Evolutionary conservation across 2,329 filamentous ascomycete species (phyloP), one percentile per base, ranked within the genome.

Genomic region (Colletotrichum sansevieriae): DNA sequence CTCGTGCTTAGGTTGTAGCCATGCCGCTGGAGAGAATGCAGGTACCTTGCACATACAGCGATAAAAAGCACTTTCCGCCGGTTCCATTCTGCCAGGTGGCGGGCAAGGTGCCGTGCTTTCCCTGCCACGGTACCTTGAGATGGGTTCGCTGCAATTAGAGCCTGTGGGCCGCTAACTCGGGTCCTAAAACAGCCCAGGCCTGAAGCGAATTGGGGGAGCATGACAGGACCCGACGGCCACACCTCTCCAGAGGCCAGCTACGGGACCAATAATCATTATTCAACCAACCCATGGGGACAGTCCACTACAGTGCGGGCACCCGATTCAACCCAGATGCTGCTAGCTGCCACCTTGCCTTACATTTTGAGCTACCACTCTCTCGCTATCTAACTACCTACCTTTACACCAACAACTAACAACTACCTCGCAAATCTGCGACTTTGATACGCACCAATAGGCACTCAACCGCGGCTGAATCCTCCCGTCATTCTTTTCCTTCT

Each of bases 221-320:
- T 46, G 44, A 37, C 33, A 52, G 51, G 37, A 68, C 25, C 25
- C 25, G 25, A 29, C 29, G 29, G 29, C 37, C 12, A 39, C 37
- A 12, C 37, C 10, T 39, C 11, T 39, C 37, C 37, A 29, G 29
- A 29, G 7, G 29, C 29, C 29, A 29, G 7, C 9, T 2, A 49
- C 52, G 20, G 65, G 18, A 29, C 59, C 51, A 44, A 59, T 67
- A 67, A 65, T 65, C 37, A 65, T 55, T 41, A 51, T 68, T 68
- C 29, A 8, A 29, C 29, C 29, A 51, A 51, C n/a, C 54, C 52
- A 47, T 44, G 62, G 20, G 54, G 59, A 22, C 47, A 51, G 13
- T 56, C 33, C 35, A 41, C 33, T 56, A 12, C 52, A 25, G 29
- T 29, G 29, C 29, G 29, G 29, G 29, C 29, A 29, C 29, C 29